These are phyloP conservation scores for Magnaporthiopsis poae DNA, from an alignment of 2,329 filamentous ascomycete species.

Conservation along the genomic window DNA sequence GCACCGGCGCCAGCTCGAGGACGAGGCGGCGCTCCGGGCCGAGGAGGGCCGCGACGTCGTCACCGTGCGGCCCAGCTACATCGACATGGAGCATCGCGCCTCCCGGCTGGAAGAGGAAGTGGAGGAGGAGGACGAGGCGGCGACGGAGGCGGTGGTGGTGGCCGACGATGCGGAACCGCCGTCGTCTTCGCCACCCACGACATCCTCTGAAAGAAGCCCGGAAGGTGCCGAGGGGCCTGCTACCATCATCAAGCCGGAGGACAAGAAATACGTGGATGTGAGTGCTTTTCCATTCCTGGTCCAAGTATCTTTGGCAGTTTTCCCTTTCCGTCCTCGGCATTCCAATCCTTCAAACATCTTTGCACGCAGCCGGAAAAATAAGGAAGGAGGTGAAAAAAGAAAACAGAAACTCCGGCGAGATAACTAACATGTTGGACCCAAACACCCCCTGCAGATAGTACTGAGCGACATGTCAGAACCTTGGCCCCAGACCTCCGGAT, in stretches of 20 bases:
- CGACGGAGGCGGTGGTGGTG: slow-evolving; percentile 9
- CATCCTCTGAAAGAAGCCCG: no score
- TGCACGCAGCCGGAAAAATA: not conserved
- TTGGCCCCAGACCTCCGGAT: slow-evolving; percentile 73
- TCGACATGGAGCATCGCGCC: slow-evolving; percentile 52
- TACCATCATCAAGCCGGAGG: slow-evolving; percentile 20
- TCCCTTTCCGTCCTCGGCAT: not conserved
- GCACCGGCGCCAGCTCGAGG: slow-evolving; percentile 29
- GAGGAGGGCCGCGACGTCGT: slow-evolving; percentile 18
- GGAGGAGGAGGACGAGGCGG: no score
- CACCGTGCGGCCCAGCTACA: slow-evolving; percentile 45
- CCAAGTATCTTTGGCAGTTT: not conserved
- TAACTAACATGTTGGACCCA: not conserved
- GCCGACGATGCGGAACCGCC: slow-evolving; percentile 12
- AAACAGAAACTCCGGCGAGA: not conserved
- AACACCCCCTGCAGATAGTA: slow-evolving; percentile 49
- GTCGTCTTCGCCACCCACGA: not conserved
- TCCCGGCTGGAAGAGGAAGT: slow-evolving; percentile 18
- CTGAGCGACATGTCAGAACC: slow-evolving; percentile 98
- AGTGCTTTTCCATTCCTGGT: slow-evolving; percentile 17
- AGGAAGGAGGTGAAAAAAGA: not conserved
- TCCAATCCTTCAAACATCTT: not conserved
- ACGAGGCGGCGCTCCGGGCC: slow-evolving; percentile 10
- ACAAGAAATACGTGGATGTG: slow-evolving; percentile 57
- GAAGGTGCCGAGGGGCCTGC: slow-evolving; percentile 7